phyloP scores from a whole-genome alignment of 73 alveolate species.

The Paramecium biaurelia region DNA sequence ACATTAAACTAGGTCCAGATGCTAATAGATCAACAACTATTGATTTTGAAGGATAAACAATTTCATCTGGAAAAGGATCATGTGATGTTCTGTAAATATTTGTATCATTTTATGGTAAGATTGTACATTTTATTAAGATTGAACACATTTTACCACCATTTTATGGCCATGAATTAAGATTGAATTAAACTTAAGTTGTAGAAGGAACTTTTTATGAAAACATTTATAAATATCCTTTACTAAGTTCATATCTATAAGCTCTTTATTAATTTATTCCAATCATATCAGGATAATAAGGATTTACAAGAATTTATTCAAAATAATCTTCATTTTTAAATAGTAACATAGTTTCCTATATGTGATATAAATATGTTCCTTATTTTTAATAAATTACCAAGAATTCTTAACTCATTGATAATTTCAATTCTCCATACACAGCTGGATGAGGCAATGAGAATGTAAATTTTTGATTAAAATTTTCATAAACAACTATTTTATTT shows the following conservation, averaged over 20 bases:
- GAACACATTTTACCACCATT: background rate
- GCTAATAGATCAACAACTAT: background rate
- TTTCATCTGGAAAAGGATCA: background rate
- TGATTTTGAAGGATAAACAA: background rate
- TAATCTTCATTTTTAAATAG: background rate
- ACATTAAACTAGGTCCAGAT: constrained; percentile 23
- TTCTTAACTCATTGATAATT: background rate
- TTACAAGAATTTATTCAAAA: background rate
- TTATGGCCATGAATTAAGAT: background rate
- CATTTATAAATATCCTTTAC: background rate
- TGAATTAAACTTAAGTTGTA: background rate
- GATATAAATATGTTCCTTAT: background rate
- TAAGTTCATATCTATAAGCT: background rate
- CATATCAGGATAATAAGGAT: constrained; percentile 41
- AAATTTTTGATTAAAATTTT: background rate
- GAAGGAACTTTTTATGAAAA: background rate
- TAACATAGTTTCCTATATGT: background rate
- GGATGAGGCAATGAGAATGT: background rate
- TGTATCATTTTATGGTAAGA: background rate
- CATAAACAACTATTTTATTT: background rate
- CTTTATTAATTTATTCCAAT: background rate
- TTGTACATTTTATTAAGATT: background rate
- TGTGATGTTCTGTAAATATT: background rate
- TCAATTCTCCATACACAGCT: background rate
- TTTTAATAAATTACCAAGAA: background rate